Evolutionary conservation across 768 basidiomycete species (phyloP).

Genomic region (Collybiopsis luxurians): DNA sequence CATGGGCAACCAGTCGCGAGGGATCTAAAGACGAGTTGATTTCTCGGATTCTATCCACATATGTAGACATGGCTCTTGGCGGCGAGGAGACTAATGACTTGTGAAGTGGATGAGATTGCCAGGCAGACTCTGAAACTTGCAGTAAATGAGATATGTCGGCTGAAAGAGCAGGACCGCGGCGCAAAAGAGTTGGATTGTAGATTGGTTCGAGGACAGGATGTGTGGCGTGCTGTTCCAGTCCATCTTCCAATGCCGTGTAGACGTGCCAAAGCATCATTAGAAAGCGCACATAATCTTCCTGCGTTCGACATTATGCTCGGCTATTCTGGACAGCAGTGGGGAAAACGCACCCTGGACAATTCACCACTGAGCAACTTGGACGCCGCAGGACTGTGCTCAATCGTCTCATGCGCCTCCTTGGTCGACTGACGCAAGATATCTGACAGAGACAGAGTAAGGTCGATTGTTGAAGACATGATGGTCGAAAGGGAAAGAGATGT

Average conservation of each 20-base stretch:
- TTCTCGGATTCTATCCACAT: slow-evolving; percentile 51
- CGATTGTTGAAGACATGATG: slow-evolving; percentile 31
- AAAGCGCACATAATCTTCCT: slow-evolving; percentile 64
- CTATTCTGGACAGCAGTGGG: background rate
- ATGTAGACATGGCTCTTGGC: slow-evolving; percentile 48
- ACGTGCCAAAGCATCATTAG: slow-evolving; percentile 79
- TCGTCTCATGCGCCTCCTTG: slow-evolving; percentile 52
- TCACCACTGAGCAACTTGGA: slow-evolving; percentile 55
- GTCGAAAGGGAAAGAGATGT: slow-evolving; percentile 14
- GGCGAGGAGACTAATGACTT: slow-evolving; percentile 37
- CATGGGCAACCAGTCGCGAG: slow-evolving; percentile 64
- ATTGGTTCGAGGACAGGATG: slow-evolving; percentile 64
- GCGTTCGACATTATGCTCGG: background rate
- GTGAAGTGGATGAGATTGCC: slow-evolving; percentile 59
- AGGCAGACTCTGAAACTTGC: slow-evolving; percentile 45
- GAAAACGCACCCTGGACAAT: slow-evolving; percentile 34
- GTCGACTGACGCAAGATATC: slow-evolving; percentile 47
- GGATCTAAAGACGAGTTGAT: slow-evolving; percentile 45
- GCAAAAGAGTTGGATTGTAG: slow-evolving; percentile 68
- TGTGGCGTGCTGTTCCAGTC: slow-evolving; percentile 55
- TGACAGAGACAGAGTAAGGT: slow-evolving; percentile 41
- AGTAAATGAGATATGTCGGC: slow-evolving; percentile 67
- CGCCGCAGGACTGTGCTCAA: slow-evolving; percentile 57
- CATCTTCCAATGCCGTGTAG: slow-evolving; percentile 65
- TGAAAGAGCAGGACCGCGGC: slow-evolving; percentile 56